Conservation (phyloP, 1,284 basidiomycete species). For the Boletus mariae region DNA sequence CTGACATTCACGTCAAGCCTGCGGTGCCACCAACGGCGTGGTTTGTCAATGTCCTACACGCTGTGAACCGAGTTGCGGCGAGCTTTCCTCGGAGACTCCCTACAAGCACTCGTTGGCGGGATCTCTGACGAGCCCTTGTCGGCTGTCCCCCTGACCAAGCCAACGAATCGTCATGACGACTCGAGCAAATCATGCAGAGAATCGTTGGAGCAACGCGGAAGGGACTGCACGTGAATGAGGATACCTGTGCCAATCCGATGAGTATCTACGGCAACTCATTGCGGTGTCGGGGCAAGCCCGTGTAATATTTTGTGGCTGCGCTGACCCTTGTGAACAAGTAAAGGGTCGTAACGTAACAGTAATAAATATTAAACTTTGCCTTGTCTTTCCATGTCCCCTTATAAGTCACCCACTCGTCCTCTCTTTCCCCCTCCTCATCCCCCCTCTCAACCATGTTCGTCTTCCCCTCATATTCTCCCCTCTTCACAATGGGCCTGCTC, state of each 20-base stretch:
- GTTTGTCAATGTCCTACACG: too few species aligned
- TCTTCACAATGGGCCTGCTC: conserved; percentile 29
- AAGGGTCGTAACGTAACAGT: not conserved
- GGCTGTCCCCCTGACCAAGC: too few species aligned
- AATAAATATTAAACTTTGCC: not conserved
- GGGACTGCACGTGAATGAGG: not conserved
- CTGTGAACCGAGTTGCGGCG: not conserved
- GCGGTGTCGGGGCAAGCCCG: not conserved
- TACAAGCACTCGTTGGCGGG: too few species aligned
- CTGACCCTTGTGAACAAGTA: conserved; percentile 10
- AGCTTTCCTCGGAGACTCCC: not conserved
- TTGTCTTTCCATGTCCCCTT: not conserved
- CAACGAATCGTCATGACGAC: not conserved
- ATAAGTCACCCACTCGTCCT: conserved; percentile 11
- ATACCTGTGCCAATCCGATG: too few species aligned
- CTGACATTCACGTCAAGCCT: too few species aligned
- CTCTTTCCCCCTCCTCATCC: not conserved
- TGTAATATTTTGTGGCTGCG: conserved; percentile 3
- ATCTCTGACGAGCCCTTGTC: not conserved
- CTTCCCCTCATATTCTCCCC: conserved; percentile 27
- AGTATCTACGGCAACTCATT: not conserved
- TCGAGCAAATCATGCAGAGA: not conserved
- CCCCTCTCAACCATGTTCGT: conserved; percentile 5
- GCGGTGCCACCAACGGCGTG: too few species aligned
- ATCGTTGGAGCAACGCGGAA: not conserved